Evolutionary conservation across 805 yeast genomes (phyloP), one percentile per base, ranked within the genome.

Genomic region (Candida namnaoensis): DNA sequence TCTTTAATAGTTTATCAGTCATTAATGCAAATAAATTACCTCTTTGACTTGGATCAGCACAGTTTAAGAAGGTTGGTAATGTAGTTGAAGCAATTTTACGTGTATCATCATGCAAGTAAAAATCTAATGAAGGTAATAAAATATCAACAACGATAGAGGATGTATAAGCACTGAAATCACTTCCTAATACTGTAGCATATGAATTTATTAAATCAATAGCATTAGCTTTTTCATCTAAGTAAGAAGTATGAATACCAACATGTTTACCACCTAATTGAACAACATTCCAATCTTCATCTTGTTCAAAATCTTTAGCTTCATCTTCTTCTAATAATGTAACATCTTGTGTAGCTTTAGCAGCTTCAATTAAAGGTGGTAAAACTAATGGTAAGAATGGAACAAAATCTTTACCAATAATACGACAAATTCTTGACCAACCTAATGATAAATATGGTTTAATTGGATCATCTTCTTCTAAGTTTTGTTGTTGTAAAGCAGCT

Each of bases 361-460:
- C 82, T 41, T 71, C 74, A 42, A 93, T 62, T 43, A 93, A 68
- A n/a, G 96, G 90, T 26, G 98, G 97, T 57, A 93, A 72, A 32
- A 93, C 96, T 10, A 76, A 76, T 30, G 88, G 84, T 45, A 93
- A 69, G 51, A 77, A 82, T 12, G 96, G 96, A 45, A 87, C 63
- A 58, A 93, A 93, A 37, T 88, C 95, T 45, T 72, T 73, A 24
- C 96, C 95, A 34, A 91, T 69, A 40, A 91, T 77, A 50, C 83
- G 75, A 58, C 99, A 93, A 37, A 93, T 74, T 54, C 98, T 78
- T 42, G 93, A 88, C 99, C 99, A 93, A 37, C 95, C 96, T 58
- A 87, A 95, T 51, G 88, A 95, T 48, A 93, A 70, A 53, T 87
- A 90, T 38, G 86, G 74, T 51, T 77, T 84, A 14, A 93, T 82